A percentile compares a stretch with the other conserved stretches of the same genome.
Evolutionary conservation across 495 filamentous ascomycete genomes (phyloP).

Genomic region (Choiromyces venosus): DNA sequence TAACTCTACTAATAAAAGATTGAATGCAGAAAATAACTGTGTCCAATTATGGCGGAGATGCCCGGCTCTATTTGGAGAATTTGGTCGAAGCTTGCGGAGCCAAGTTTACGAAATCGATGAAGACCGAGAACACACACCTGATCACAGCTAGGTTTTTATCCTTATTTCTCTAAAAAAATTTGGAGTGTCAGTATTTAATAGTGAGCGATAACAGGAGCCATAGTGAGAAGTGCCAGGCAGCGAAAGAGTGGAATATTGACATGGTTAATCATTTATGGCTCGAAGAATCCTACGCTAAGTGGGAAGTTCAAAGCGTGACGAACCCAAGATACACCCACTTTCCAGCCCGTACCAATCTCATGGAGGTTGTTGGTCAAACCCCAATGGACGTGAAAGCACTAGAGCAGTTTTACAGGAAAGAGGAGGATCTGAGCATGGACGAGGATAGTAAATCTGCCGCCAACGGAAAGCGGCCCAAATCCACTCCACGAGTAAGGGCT

Average conservation of each 20-base stretch:
- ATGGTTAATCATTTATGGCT: constrained; percentile 95
- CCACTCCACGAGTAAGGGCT: neutral
- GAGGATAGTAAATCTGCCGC: neutral
- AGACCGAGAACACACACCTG: constrained; percentile 87
- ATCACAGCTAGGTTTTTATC: constrained; percentile 60
- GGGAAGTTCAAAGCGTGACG: constrained; percentile 61
- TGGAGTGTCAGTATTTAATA: neutral
- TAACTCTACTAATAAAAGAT: constrained; percentile 11
- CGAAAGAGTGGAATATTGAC: constrained; percentile 83
- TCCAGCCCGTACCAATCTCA: constrained; percentile 79
- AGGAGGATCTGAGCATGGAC: constrained; percentile 8
- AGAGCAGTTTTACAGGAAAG: constrained; percentile 46
- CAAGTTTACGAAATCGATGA: constrained; percentile 86
- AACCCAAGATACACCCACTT: constrained; percentile 73
- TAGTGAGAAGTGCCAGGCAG: constrained; percentile 87
- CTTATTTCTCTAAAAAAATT: neutral
- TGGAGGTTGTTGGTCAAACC: constrained; percentile 87
- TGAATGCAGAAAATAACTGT: constrained; percentile 59
- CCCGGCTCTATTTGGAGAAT: constrained; percentile 87
- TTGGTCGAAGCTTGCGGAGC: constrained; percentile 76
- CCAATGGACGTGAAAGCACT: constrained; percentile 56
- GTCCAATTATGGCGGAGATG: constrained; percentile 94
- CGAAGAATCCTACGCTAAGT: constrained; percentile 92
- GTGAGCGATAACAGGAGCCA: constrained; percentile 50
- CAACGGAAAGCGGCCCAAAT: neutral